Base-by-base conservation (phyloP, 805 yeast species). In the Hanseniaspora pseudoguilliermondii region DNA sequence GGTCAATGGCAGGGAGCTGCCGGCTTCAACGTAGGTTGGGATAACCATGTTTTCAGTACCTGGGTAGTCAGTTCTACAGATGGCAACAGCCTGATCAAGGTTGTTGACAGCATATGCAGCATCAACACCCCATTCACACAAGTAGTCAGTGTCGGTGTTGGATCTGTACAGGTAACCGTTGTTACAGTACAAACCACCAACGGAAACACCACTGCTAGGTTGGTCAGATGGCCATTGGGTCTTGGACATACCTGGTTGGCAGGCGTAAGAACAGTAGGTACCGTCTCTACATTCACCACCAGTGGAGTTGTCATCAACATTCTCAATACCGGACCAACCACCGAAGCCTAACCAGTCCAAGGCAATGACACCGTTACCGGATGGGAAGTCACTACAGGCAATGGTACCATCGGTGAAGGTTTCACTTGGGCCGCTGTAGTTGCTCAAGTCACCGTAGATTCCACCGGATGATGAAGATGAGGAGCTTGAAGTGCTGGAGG, bases 41-140 rank as follows among this genome's bases (percentile, higher is more conserved):
- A 91, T 78, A 62, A 83, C 95, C 97, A 91, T 93, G 80, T 89
- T 89, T 77, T 91, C 98, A 61, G 96, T 84, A 75, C 98, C 98
- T 67, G 98, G 98, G 81, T 91, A 91, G 71, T 91, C 98, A 60
- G 98, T 91, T 77, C 97, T 86, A 79, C 98, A 93, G 66, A 93
- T 73, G 58, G 97, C 91, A 64, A 91, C 89, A 54, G 77, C 76
- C 58, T 83, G 68, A 61, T 70, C 66, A 58, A 86, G 72, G 63
- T 85, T 75, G 64, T 81, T 80, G 58, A 76, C 84, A 63, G 85
- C 90, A 54, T 71, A 67, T 49, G 95, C 95, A 53, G 83, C 70
- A 55, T 80, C 75, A 39, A 67, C 71, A 67, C 96, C 97, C 91
- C 95, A 86, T 67, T 77, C 87, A 78, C 98, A 91, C 66, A 91